Conservation (phyloP, 2,329 filamentous ascomycete species). For the Orbilia brochopaga region DNA sequence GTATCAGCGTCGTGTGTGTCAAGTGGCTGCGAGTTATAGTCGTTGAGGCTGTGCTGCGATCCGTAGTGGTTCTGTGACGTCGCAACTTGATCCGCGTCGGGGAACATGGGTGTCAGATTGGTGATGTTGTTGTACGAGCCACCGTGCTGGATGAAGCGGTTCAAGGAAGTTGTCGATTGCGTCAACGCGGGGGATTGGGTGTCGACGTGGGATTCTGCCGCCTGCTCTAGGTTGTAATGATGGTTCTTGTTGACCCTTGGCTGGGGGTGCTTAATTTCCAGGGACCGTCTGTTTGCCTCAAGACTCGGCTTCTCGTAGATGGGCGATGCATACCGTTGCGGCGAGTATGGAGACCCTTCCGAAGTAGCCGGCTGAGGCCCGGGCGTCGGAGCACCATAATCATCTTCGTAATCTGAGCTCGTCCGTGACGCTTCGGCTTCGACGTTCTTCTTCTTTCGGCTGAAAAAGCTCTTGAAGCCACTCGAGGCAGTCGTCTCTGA, state of each 20-base stretch:
- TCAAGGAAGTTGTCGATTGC: conserved; percentile 43
- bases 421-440: conserved; percentile 72
- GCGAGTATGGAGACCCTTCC: conserved; percentile 50
- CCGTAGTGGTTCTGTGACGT: conserved; percentile 24
- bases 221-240: conserved; percentile 52
- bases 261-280: conserved; percentile 55
- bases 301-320: conserved; percentile 54
- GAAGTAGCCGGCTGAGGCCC: conserved; percentile 44
- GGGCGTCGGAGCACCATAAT: conserved; percentile 43
- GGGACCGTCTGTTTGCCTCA: conserved; percentile 55
- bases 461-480: conserved; percentile 73
- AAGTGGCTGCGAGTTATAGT: conserved; percentile 12
- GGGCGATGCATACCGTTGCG: conserved; percentile 34
- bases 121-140: conserved; percentile 48
- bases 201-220: conserved; percentile 44
- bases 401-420: conserved; percentile 73
- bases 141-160: conserved; percentile 46
- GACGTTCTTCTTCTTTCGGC: conserved; percentile 67
- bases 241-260: conserved; percentile 53
- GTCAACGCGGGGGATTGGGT: conserved; percentile 39
- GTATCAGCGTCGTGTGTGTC: conserved; percentile 23
- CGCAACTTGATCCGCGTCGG: conserved; percentile 24
- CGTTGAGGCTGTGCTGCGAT: conserved; percentile 23
- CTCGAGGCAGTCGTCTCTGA: conserved; percentile 94
- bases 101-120: conserved; percentile 45